phyloP scores from a whole-genome alignment of 1,139 yeast genomes.

The Arxiozyma bovina region DNA sequence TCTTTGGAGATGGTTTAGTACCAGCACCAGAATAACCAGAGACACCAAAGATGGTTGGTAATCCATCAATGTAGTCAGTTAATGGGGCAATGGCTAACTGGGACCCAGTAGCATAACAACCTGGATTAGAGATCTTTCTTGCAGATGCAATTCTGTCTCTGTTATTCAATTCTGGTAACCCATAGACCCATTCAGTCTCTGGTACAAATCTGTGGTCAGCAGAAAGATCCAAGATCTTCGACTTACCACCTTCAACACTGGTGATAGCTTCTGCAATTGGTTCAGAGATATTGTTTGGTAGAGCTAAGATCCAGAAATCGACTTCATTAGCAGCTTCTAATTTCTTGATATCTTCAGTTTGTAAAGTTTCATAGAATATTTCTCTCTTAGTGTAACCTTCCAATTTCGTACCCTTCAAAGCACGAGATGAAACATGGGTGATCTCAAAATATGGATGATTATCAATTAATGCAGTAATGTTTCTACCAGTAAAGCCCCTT shows the following conservation, averaged over 20 bases:
- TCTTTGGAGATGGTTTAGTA: slow-evolving; percentile 94
- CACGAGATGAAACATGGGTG: slow-evolving; percentile 92
- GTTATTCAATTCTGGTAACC: slow-evolving; percentile 72
- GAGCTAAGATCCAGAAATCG: slow-evolving; percentile 98
- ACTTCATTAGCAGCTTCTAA: slow-evolving; percentile 71
- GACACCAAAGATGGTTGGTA: slow-evolving; percentile 85
- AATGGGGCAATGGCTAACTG: slow-evolving; percentile 89
- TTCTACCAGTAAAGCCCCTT: slow-evolving; percentile 87
- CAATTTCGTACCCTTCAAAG: slow-evolving; percentile 76
- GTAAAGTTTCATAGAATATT: slow-evolving; percentile 75
- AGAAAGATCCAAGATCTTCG: slow-evolving; percentile 82
- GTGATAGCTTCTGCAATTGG: slow-evolving; percentile 95
- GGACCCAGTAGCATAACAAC: slow-evolving; percentile 97
- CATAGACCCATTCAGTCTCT: slow-evolving; percentile 83
- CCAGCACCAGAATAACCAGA: slow-evolving; percentile 99
- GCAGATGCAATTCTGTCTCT: slow-evolving; percentile 64
- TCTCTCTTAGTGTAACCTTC: slow-evolving; percentile 78
- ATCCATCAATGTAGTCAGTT: slow-evolving; percentile 50
- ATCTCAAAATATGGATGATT: slow-evolving; percentile 80
- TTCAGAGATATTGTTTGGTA: slow-evolving; percentile 95
- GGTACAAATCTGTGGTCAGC: slow-evolving; percentile 94
- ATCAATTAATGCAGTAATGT: slow-evolving; percentile 77
- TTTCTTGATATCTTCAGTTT: slow-evolving; percentile 72
- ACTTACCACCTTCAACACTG: slow-evolving; percentile 43
- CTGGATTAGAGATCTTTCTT: slow-evolving; percentile 86